Percentiles rank a stretch among this genome's conserved stretches.
These are phyloP conservation scores for Evansstolkia leycettana DNA, from an alignment of 495 filamentous ascomycete species.

Conservation along the genomic window DNA sequence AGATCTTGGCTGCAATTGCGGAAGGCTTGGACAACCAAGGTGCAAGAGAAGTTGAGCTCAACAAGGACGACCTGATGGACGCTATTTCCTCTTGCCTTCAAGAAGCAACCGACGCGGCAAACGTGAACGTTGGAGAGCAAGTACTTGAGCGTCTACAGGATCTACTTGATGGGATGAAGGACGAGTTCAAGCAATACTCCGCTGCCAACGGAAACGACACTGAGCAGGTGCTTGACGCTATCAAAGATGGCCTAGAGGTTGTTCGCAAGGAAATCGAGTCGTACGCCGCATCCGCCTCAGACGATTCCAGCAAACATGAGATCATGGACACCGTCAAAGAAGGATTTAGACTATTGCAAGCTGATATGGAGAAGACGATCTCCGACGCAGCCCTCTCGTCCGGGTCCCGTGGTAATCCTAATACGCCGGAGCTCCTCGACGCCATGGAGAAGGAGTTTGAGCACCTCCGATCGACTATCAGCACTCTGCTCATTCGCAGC, in stretches of 20 bases:
- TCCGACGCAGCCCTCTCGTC: constrained; percentile 26
- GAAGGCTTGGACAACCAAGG: constrained; percentile 42
- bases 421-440: constrained; percentile 46
- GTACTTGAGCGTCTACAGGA: constrained; percentile 63
- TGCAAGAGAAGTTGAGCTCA: constrained; percentile 46
- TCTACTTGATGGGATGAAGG: constrained; percentile 60
- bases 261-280: constrained; percentile 68
- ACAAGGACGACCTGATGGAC: constrained; percentile 51
- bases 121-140: constrained; percentile 44
- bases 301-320: constrained; percentile 59
- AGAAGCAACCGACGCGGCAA: constrained; percentile 36
- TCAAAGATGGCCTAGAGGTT: constrained; percentile 73
- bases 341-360: constrained; percentile 59
- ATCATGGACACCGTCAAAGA: constrained; percentile 62
- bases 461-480: constrained; percentile 59
- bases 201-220: constrained; percentile 63
- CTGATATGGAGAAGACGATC: constrained; percentile 55
- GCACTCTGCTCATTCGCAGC: constrained; percentile 50
- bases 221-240: constrained; percentile 70
- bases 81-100: constrained; percentile 49
- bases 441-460: constrained; percentile 62
- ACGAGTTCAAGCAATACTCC: constrained; percentile 63
- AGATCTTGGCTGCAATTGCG: constrained; percentile 43
- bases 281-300: constrained; percentile 60
- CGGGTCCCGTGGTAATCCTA: constrained; percentile 25